Evolutionary conservation across 108 stramenopile genomes (phyloP), one percentile per base, ranked within the genome.

Genomic region (Cyclotella baltica): DNA sequence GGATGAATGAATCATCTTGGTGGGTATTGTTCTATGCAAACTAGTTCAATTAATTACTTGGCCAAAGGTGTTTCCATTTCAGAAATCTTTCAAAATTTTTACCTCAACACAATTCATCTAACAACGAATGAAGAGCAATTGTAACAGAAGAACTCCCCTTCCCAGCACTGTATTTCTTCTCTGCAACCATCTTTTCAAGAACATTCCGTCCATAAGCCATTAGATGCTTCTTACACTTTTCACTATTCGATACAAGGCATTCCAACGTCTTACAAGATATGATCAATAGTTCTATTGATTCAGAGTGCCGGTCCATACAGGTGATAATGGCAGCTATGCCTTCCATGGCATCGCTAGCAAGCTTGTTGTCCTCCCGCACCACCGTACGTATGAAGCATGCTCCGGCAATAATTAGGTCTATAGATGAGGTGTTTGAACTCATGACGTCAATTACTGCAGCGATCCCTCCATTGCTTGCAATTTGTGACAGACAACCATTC

Each of bases 231-330:
- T 55, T 55, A 27, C 55, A 55, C 11, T 10, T 55, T 27, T 55
- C 55, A 25, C 55, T 55, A n/a, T 66, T 62, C 13, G 70, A 28
- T 15, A 88, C 79, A 57, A 91, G 64, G n/a, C 81, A 74, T 85
- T 83, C 83, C 6, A 91, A 65, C 29, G 77, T 52, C 27, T 80
- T 74, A 55, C 90, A 91, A 18, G 85, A 83, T 55, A 81, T 85
- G 53, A 61, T 56, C 50, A 70, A 48, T 43, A 88, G 78, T 15
- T 29, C 50, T n/a, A 58, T 43, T 23, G 46, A 74, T 34, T 80
- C 58, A 4, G 74, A 58, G 48, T 88, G 73, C 6, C 81, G 65
- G n/a, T 70, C 55, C 76, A 88, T 84, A 30, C 83, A 83, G 37
- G 62, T 31, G 6, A 88, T 47, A 3, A 88, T 62, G 0, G 83